Base-by-base conservation (phyloP, 176 grass and related monocot species). In the Miscanthus lutarioriparius region DNA sequence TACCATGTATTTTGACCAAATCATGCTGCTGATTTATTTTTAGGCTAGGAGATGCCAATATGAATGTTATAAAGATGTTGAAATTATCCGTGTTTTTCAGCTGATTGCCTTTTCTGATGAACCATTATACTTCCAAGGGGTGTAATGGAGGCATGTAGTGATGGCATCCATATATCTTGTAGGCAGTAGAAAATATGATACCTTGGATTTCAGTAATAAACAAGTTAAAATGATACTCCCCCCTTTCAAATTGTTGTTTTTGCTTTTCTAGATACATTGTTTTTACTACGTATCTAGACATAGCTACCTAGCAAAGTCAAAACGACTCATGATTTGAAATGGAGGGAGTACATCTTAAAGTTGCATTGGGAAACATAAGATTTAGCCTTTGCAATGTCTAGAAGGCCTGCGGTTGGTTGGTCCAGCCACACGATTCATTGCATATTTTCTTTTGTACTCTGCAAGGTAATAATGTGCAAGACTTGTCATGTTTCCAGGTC, bases 401-500 rank as follows among this genome's bases (percentile, higher is more conserved):
- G 23, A 4, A 26, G n/a, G 62, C 23, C 23, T 30, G 11, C 1
- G 8, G 12, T 26, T 81, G 8, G 56, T 35, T 10, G 30, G 22
- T 65, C 59, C 3, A 17, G 27, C 19, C 56, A 67, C 3, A 11
- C 19, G 7, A 12, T 26, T 47, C 1, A 53, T 38, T 43, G 28
- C 28, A 12, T 53, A 13, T 75, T 78, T 7, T 67, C 9, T 27
- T 28, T 51, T 19, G 4, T 56, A 26, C 2, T 14, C 7, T 33
- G 35, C 35, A 69, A 59, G 7, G 32, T 84, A 76, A 76, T 35
- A 27, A 6, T 67, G 12, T 17, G 44, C 11, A 66, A 75, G 22
- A 22, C 8, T 10, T 83, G 83, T 83, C 4, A 79, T 64, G 72
- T 7, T 74, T 41, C 62, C 81, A 97, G 95, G 92, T 97, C 32